A percentile compares a stretch with the other conserved stretches of the same genome.
These are phyloP conservation scores for Picea engelmannii DNA, from an alignment of 83 land plant genomes.

Conservation along the genomic window DNA sequence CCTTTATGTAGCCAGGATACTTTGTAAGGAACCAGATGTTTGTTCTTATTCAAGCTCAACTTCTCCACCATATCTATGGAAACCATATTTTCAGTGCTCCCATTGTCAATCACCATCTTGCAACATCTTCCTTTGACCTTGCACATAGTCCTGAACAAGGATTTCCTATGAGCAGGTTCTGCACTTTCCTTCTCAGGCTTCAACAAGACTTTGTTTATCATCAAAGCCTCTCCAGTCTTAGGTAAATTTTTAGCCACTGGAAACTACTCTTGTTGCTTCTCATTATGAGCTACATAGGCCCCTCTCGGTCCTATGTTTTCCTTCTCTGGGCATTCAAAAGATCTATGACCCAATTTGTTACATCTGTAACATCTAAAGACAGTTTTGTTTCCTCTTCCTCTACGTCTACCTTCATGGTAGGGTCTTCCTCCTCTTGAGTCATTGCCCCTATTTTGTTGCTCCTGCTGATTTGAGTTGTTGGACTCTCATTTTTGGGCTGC, in stretches of 20 bases:
- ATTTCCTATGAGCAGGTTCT: neutral
- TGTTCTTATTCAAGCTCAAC: neutral
- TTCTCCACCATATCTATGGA: neutral
- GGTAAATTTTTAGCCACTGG: neutral
- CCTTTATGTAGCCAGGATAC: neutral
- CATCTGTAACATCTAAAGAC: neutral
- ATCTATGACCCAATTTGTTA: no score
- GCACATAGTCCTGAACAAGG: neutral
- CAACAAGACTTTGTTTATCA: neutral
- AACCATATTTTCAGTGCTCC: neutral
- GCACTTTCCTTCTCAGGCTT: neutral
- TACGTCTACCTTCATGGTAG: no score
- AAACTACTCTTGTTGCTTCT: neutral
- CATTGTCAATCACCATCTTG: neutral
- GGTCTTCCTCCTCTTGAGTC: no score
- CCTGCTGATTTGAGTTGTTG: no score
- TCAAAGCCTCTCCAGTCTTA: neutral
- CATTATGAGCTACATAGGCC: neutral
- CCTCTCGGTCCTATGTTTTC: neutral
- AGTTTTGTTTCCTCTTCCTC: neutral
- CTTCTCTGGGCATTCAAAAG: neutral
- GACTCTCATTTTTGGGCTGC: no score
- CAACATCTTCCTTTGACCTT: neutral
- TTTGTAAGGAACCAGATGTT: no score
- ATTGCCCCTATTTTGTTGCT: no score